Base-by-base conservation (phyloP, 495 filamentous ascomycete species). In the Tuber melanosporum region DNA sequence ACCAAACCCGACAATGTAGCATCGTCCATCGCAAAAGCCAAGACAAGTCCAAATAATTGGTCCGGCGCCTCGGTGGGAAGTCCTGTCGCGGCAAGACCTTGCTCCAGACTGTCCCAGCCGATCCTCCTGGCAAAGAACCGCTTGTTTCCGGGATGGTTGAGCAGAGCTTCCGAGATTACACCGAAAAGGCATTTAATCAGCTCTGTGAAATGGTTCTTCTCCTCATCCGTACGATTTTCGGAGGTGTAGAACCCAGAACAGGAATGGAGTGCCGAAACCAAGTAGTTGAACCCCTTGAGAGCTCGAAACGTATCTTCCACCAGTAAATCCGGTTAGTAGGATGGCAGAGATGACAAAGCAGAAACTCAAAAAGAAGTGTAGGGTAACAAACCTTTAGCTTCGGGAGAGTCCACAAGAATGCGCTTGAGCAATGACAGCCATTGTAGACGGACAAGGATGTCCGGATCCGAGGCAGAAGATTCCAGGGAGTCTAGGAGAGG, bases 231-330 rank as follows among this genome's bases (percentile, higher is more conserved):
- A 47, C 89, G 85, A 43, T 87, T 88, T n/a, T 85, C 85, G 3
- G 89, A 87, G 81, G 91, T 88, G 84, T 95, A 97, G 77, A 90
- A 90, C 74, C 91, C 89, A 8, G 91, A 91, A 75, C 92, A 87
- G 32, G 90, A 88, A 36, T 89, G 87, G 7, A 94, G 85, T 19
- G 93, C 87, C 26, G 89, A 85, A 70, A 97, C 85, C 44, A 97
- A 83, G 43, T 87, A 86, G 76, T 94, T 89, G 83, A 98, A 98
- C 78, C 95, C 95, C 75, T 88, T 86, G 47, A 92, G 87, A 82
- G 91, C 90, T 76, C 95, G 91, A 84, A 99, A 98, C 72, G 91
- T 89, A 85, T 97, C 94, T 85, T 92, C 89, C 26, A 86, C 84
- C 84, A 76, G 45, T 83, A 83, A 70, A 84, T 76, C n/a, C 70